Percentiles rank a stretch among this genome's conserved stretches.
Conservation (phyloP, 192 early-diverging fungal genomes). For the Coemansia sp. region DNA sequence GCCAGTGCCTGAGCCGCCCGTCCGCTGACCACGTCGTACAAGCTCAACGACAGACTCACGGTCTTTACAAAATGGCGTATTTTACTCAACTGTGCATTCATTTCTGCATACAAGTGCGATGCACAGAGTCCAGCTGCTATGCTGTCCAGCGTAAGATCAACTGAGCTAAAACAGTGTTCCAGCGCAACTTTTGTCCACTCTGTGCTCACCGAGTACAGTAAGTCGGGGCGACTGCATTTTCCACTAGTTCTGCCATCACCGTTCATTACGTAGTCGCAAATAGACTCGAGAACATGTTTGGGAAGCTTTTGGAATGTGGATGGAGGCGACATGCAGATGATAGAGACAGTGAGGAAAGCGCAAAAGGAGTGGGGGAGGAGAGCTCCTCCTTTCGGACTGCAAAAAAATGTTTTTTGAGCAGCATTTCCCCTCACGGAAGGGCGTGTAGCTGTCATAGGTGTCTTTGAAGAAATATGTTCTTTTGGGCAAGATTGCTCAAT, state of each 20-base stretch:
- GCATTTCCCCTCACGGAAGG: too few species aligned
- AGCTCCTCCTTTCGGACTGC: too few species aligned
- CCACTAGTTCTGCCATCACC: not conserved
- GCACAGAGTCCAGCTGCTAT: not conserved
- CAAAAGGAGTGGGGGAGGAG: not conserved
- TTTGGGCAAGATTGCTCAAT: too few species aligned
- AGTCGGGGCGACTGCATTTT: not conserved
- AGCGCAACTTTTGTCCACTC: not conserved
- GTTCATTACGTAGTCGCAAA: not conserved
- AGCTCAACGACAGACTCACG: not conserved
- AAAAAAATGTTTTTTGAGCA: too few species aligned
- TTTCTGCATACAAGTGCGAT: not conserved
- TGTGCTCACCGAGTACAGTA: not conserved
- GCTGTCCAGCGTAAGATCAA: not conserved
- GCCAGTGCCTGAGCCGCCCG: not conserved
- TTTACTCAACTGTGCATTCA: not conserved
- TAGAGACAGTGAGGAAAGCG: not conserved
- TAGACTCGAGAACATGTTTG: not conserved
- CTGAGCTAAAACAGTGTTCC: not conserved
- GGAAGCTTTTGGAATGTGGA: not conserved
- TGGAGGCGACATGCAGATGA: not conserved
- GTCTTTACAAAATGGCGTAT: not conserved
- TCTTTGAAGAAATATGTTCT: too few species aligned
- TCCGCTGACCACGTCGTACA: slow-evolving; percentile 1
- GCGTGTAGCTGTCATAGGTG: too few species aligned